Percentiles rank a stretch among this genome's conserved stretches.
Conservation (phyloP, 106 monocot genomes). For the Allium sativum region DNA sequence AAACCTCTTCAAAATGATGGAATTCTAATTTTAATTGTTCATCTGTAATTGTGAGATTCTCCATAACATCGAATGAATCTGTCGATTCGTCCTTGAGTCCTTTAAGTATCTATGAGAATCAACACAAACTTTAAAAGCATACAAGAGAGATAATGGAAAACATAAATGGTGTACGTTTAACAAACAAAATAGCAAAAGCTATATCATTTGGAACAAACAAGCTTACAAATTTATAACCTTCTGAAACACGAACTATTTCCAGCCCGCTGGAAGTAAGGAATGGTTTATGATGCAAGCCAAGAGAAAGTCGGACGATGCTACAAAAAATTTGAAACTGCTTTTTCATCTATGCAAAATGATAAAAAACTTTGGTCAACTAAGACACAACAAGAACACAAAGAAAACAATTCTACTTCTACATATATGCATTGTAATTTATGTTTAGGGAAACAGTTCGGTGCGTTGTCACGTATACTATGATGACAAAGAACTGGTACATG, state of each 20-base stretch:
- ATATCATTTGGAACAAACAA: neutral
- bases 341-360: neutral
- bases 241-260: neutral
- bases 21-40: slow-evolving; percentile 1
- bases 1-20: slow-evolving; percentile 9
- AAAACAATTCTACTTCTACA: neutral
- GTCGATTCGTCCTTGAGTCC: no score
- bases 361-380: no score
- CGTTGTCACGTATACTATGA: no score
- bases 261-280: neutral
- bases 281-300: neutral
- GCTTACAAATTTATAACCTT: slow-evolving; percentile 3
- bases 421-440: no score
- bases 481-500: no score
- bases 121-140: neutral
- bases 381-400: neutral
- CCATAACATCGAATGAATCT: neutral
- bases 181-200: neutral
- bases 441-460: no score
- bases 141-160: neutral
- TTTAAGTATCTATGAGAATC: neutral
- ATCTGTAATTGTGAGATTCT: neutral
- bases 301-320: slow-evolving; percentile 1
- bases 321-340: slow-evolving; percentile 2
- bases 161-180: neutral